Conservation (phyloP, 2,329 filamentous ascomycete species). For the Pseudopithomyces chartarum region DNA sequence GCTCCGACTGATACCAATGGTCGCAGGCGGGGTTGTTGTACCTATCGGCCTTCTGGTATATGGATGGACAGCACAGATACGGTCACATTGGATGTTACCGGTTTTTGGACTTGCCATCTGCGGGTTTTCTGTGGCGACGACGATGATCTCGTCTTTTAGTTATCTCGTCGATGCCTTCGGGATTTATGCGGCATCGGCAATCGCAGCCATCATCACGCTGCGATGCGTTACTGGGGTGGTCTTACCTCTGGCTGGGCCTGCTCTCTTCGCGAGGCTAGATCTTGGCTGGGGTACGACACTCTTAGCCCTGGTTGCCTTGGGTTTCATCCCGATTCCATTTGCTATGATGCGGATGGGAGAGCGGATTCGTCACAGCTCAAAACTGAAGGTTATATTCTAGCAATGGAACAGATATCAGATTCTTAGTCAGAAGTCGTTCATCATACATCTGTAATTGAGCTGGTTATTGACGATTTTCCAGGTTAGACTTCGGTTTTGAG, state of each 20-base stretch:
- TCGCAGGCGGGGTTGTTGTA: conserved; percentile 29
- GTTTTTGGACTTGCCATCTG: conserved; percentile 27
- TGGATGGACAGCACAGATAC: conserved; percentile 56
- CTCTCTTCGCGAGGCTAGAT: conserved; percentile 1
- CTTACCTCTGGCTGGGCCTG: conserved; percentile 9
- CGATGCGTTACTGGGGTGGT: conserved; percentile 3
- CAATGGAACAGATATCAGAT: background rate
- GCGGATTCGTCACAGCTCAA: background rate
- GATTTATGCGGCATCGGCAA: conserved; percentile 57
- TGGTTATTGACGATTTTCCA: no score
- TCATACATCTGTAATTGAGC: no score
- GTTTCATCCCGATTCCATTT: background rate
- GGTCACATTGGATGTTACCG: conserved; percentile 59
- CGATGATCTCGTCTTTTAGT: conserved; percentile 5
- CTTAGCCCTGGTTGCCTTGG: background rate
- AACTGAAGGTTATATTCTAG: background rate
- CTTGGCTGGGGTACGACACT: conserved; percentile 6
- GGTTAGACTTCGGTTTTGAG: no score
- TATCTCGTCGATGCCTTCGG: conserved; percentile 61
- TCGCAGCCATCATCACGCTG: conserved; percentile 57
- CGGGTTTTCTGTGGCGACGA: conserved; percentile 3
- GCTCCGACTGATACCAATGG: conserved; percentile 8
- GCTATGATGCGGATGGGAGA: background rate
- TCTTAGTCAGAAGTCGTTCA: no score
- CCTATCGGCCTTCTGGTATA: conserved; percentile 48